Conservation (phyloP, 257 asterid species). For the Prunella vulgaris region DNA sequence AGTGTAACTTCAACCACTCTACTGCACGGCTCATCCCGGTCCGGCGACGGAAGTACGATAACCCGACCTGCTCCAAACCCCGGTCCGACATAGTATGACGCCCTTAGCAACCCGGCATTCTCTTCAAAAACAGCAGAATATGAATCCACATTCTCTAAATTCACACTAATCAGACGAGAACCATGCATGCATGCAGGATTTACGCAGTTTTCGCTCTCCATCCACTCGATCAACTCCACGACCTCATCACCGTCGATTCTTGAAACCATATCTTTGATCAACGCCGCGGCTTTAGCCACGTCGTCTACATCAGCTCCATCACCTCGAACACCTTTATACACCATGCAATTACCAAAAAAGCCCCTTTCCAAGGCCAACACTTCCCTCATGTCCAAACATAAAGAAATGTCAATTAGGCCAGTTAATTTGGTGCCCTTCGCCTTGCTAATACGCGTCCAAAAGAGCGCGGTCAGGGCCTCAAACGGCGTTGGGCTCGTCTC, state of each 20-base stretch:
- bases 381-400: conserved; percentile 39
- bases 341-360: conserved; percentile 53
- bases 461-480: conserved; percentile 41
- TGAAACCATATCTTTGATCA: conserved; percentile 26
- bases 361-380: conserved; percentile 37
- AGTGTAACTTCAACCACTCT: conserved; percentile 52
- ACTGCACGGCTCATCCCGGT: conserved; percentile 12
- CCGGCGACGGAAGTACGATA: conserved; percentile 24
- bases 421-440: conserved; percentile 26
- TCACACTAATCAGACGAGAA: conserved; percentile 30
- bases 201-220: conserved; percentile 24
- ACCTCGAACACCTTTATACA: conserved; percentile 31
- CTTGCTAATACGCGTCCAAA: conserved; percentile 47
- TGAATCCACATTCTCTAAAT: conserved; percentile 36
- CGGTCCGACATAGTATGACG: conserved; percentile 40
- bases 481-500: conserved; percentile 30
- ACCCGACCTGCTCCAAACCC: conserved; percentile 28
- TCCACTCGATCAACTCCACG: conserved; percentile 45
- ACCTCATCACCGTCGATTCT: conserved; percentile 31
- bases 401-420: conserved; percentile 27
- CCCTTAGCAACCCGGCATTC: conserved; percentile 25
- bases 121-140: conserved; percentile 40
- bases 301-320: conserved; percentile 26
- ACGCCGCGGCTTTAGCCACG: conserved; percentile 33
- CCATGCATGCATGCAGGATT: conserved; percentile 31